Base-by-base conservation (phyloP, 305 asterid species). In the Fraxinus albicans region DNA sequence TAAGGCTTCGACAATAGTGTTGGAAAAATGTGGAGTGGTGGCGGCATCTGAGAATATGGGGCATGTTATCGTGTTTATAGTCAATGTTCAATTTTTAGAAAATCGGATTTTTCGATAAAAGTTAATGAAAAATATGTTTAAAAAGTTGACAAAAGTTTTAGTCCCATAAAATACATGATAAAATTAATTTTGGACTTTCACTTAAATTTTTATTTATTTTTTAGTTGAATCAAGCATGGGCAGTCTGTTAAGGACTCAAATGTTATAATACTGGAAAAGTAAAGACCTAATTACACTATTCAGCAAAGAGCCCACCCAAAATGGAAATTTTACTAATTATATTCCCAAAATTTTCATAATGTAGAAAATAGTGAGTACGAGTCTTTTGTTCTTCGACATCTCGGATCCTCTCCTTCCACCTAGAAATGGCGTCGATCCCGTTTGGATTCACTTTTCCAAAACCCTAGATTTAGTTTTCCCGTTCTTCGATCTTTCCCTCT, bases 331-430 rank as follows among this genome's bases (percentile, higher is more conserved):
- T 8, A 0, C 10, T 55, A 55, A 55, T n/a, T 53, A 53, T 17
- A 5, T n/a, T 55, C 25, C 65, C 65, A 55, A 55, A 55, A 17
- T 19, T 55, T 55, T 6, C 25, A 7, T n/a, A n/a, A 6, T 6
- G 65, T 55, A n/a, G 65, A n/a, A n/a, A 55, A 55, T n/a, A 5
- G 9, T 0, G 5, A 2, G 65, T 1, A n/a, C 25, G 2, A 5
- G 65, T 55, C 23, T 55, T 1, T n/a, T 25, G 65, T 6, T 55
- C 83, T 73, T 58, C 80, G 89, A 83, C 81, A 84, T 84, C 86
- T 87, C 90, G 84, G 90, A 88, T 88, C 90, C 83, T 84, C 87
- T 17, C 13, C 84, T 40, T 55, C 25, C 65, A 79, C 85, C 74
- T 23, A 79, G 87, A 88, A 82, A 63, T 63, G 72, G 72, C 15